phyloP scores from a whole-genome alignment of 805 yeast species.

The Lipomyces oligophaga region DNA sequence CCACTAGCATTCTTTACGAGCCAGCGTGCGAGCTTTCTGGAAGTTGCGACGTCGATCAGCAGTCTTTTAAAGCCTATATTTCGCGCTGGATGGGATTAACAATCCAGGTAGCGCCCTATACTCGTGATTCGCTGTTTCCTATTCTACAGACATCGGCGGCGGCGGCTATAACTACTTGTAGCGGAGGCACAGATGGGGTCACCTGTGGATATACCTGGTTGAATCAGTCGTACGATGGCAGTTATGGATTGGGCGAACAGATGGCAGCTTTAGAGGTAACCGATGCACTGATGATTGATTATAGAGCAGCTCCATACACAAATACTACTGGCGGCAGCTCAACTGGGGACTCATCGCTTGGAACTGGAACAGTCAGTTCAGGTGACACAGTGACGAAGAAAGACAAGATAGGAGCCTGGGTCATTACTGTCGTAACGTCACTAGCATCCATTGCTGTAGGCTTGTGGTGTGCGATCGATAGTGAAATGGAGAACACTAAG shows the following conservation, averaged over 20 bases:
- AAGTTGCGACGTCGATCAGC: slow-evolving; percentile 67
- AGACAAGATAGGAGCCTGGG: slow-evolving; percentile 87
- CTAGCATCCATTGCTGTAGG: slow-evolving; percentile 60
- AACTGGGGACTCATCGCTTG: slow-evolving; percentile 63
- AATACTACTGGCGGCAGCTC: slow-evolving; percentile 67
- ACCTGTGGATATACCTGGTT: slow-evolving; percentile 82
- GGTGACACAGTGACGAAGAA: slow-evolving; percentile 46
- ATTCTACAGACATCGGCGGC: slow-evolving; percentile 51
- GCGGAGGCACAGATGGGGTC: slow-evolving; percentile 75
- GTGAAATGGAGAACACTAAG: slow-evolving; percentile 12
- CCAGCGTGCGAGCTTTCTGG: slow-evolving; percentile 61
- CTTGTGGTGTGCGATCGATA: slow-evolving; percentile 62
- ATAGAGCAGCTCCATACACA: slow-evolving; percentile 57
- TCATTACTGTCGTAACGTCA: slow-evolving; percentile 72
- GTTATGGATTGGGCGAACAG: slow-evolving; percentile 81
- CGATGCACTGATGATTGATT: slow-evolving; percentile 42
- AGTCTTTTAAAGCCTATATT: slow-evolving; percentile 68
- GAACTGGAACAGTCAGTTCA: slow-evolving; percentile 39
- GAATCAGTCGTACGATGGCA: slow-evolving; percentile 55
- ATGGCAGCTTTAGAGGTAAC: slow-evolving; percentile 69
- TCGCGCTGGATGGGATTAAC: slow-evolving; percentile 63
- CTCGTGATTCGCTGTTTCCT: slow-evolving; percentile 46
- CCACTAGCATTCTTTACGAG: slow-evolving; percentile 54
- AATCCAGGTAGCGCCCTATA: slow-evolving; percentile 55
- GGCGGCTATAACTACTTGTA: slow-evolving; percentile 75